Evolutionary conservation across 192 early-diverging fungal genomes (phyloP), one percentile per base, ranked within the genome.

Genomic region (Chytriomyces confervae): DNA sequence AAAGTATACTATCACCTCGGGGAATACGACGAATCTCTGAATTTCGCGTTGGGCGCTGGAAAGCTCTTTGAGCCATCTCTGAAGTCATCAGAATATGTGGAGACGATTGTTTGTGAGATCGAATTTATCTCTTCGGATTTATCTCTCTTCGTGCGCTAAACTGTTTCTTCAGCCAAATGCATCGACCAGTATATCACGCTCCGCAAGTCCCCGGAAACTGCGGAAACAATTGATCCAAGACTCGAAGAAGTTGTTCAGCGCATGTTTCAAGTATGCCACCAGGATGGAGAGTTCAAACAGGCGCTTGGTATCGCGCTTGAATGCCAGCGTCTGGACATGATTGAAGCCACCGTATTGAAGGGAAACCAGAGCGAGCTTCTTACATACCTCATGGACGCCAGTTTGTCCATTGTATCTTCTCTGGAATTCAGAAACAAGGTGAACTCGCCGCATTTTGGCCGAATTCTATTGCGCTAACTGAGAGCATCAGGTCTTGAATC

Each of bases 1-100:
- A 99, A 99, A 85, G 95, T 98, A 5, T 98, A 98, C 86, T 98
- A 96, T 76, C 94, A 99, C 77, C 86, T 98, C 49, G 97, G 96
- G 49, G 97, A 97, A 77, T 94, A 94, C 76, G 94, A 98, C 63
- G 96, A 98, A 61, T 97, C 98, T 9, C 83, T 99, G 72, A 88
- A 86, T 60, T 99, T 98, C 92, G 98, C 98, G 7, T 84, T 99
- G 23, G 95, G 95, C 27, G 95, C 98, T 7, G 98, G 94, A 27
- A 81, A 93, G 67, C 85, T 94, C 24, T 97, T 99, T 86, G 93
- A 97, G 76, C 83, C 94, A 27, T 80, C 89, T 6, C 62, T 71
- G 27, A 88, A 90, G 18, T 93, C 92, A 46, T 93, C 90, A 5
- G 92, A 97, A 84, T 99, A 95, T 76, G 94, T 96, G 44, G 93